Base-by-base conservation (phyloP, 768 basidiomycete species). In the Hemileccinum rubropunctum region DNA sequence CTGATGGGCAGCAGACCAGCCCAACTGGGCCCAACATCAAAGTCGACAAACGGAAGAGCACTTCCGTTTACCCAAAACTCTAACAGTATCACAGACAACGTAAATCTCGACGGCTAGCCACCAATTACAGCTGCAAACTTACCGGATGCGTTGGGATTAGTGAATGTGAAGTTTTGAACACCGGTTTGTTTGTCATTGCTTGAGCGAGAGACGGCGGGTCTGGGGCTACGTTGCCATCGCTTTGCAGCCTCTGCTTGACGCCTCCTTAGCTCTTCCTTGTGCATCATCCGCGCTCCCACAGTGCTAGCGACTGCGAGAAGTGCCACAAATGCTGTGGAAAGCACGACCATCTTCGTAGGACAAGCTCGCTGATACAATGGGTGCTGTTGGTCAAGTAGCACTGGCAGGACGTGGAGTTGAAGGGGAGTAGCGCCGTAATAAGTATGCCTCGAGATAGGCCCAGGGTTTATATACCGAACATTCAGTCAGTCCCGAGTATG, bases 1-100 rank as follows among this genome's bases (percentile, higher is more conserved):
- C 84, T 87, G 47, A 90, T 88, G 3, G 88, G 88, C 47, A 90
- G 59, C 20, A 90, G 69, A 9, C 88, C 88, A 4, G 85, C 71
- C 84, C 84, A 89, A 54, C 83, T 86, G 2, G 86, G 83, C 2
- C 87, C 87, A 34, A 87, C 72, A 57, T 89, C 85, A 56, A 84
- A 89, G 57, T 83, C 74, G 17, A 88, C 82, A 35, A 82, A 71
- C 5, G 87, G 87, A 41, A 90, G 81, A 30, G 66, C 70, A 36
- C 68, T 74, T 1, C 87, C 87, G 54, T 88, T 72, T 15, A 90
- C 87, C 58, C 72, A 86, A 60, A 87, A 89, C 56, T 84, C 86
- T 86, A 20, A 6, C n/a, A 14, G 7, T 21, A 17, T 14, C 42
- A n/a, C n/a, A n/a, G 27, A 33, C 8, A 9, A 14, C 34, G 18